Conservation (phyloP, 2,329 filamentous ascomycete species). For the Sclerotinia subarctica region DNA sequence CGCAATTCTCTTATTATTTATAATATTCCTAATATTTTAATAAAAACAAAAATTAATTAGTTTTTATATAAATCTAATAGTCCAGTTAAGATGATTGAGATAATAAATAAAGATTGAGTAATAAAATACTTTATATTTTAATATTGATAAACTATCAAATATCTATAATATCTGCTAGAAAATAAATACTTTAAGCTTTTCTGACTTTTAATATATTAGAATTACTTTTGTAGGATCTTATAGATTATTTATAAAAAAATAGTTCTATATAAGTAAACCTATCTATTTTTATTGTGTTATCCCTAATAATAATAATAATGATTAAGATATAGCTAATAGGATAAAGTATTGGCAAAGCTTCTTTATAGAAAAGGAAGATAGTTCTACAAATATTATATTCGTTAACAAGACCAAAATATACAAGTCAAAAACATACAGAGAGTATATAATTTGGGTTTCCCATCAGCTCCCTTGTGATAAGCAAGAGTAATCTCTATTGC, state of each 20-base stretch:
- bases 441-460: slow-evolving; percentile 20
- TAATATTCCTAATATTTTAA: not conserved
- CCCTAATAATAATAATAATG: slow-evolving; percentile 23
- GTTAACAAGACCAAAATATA: slow-evolving; percentile 8
- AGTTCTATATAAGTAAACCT: slow-evolving; percentile 23
- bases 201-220: slow-evolving; percentile 24
- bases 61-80: not conserved
- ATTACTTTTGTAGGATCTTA: slow-evolving; percentile 17
- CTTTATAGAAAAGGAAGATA: slow-evolving; percentile 28
- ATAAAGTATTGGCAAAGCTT: slow-evolving; percentile 28
- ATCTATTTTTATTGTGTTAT: slow-evolving; percentile 24
- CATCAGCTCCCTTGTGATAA: slow-evolving; percentile 26
- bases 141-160: not conserved
- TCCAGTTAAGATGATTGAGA: not conserved
- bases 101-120: not conserved
- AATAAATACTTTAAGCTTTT: slow-evolving; percentile 26
- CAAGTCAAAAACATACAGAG: slow-evolving; percentile 21
- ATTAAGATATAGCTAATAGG: slow-evolving; percentile 25
- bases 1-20: not conserved
- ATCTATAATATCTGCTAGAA: slow-evolving; percentile 20
- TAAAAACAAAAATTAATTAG: not conserved
- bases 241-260: slow-evolving; percentile 28
- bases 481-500: slow-evolving; percentile 25
- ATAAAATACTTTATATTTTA: not conserved
- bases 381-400: slow-evolving; percentile 6